Conservation (phyloP, 208 protist genomes). For the Trypanosoma avium region DNA sequence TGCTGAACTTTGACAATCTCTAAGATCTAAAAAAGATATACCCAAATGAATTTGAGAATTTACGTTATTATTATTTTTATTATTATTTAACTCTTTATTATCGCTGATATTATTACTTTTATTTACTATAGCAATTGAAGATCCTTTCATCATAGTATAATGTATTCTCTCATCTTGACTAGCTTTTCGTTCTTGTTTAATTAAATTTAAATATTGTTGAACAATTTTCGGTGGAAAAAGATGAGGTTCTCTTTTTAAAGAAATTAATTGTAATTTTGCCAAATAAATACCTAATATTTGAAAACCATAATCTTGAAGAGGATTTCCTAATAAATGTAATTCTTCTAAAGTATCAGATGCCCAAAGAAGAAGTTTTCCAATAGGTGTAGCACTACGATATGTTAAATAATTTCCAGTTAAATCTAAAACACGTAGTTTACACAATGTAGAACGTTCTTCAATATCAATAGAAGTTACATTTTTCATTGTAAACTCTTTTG, state of each 20-base stretch:
- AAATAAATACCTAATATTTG: constrained; percentile 76
- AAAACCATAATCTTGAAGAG: constrained; percentile 74
- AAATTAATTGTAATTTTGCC: constrained; percentile 41
- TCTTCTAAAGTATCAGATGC: constrained; percentile 62
- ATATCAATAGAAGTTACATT: not conserved
- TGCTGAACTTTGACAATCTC: constrained; percentile 49
- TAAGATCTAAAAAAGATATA: constrained; percentile 51
- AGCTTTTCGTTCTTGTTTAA: not conserved
- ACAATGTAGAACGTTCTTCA: constrained; percentile 13
- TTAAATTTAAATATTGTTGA: constrained; percentile 9
- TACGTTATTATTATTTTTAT: not conserved
- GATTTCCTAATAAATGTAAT: constrained; percentile 57
- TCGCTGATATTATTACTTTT: not conserved
- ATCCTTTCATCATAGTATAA: not conserved
- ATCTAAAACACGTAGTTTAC: constrained; percentile 59
- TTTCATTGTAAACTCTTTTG: not conserved
- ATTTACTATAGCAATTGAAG: not conserved
- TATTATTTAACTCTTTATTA: too few relatives aligned
- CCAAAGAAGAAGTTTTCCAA: constrained; percentile 71
- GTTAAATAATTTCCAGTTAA: constrained; percentile 68
- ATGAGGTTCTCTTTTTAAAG: constrained; percentile 32
- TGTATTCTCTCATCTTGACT: not conserved
- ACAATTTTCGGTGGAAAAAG: constrained; percentile 45
- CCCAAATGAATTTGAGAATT: constrained; percentile 62
- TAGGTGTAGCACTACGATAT: constrained; percentile 49